Conservation (phyloP, 192 early-diverging fungal species). For the Coemansia sp. region DNA sequence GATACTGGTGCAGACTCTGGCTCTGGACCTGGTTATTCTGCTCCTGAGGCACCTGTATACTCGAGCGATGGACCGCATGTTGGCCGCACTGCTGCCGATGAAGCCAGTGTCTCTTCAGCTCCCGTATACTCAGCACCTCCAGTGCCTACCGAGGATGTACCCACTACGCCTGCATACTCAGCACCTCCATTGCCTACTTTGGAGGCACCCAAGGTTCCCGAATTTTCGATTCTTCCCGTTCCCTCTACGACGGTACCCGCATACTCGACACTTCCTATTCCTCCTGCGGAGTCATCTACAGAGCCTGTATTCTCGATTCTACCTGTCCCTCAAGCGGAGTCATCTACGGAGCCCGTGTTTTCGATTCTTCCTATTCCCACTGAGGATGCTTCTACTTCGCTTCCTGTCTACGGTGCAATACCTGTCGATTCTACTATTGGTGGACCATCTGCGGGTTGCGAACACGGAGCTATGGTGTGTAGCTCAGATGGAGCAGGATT, state of each 20-base stretch:
- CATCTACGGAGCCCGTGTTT: neutral
- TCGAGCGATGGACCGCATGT: neutral
- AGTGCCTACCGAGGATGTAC: neutral
- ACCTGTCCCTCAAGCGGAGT: neutral
- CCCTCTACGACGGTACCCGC: neutral
- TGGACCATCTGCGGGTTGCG: constrained; percentile 13
- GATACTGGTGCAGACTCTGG: neutral
- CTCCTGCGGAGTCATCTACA: neutral
- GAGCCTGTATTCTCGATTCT: constrained; percentile 3
- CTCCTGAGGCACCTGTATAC: neutral
- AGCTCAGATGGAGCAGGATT: constrained; percentile 19
- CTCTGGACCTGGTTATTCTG: neutral
- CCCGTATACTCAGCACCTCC: constrained; percentile 11
- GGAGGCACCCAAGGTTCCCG: neutral
- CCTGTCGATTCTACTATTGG: neutral
- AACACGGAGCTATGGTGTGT: constrained; percentile 33
- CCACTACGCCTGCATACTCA: neutral
- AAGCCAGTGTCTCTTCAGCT: constrained; percentile 9
- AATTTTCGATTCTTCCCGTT: neutral
- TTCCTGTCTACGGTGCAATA: neutral
- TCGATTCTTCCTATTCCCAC: neutral
- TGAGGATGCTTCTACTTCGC: constrained; percentile 5
- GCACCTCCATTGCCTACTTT: neutral
- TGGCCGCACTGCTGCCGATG: constrained; percentile 3
- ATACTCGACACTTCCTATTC: neutral